Base-by-base conservation (phyloP, 2,329 filamentous ascomycete genomes). In the Orbilia brochopaga region DNA sequence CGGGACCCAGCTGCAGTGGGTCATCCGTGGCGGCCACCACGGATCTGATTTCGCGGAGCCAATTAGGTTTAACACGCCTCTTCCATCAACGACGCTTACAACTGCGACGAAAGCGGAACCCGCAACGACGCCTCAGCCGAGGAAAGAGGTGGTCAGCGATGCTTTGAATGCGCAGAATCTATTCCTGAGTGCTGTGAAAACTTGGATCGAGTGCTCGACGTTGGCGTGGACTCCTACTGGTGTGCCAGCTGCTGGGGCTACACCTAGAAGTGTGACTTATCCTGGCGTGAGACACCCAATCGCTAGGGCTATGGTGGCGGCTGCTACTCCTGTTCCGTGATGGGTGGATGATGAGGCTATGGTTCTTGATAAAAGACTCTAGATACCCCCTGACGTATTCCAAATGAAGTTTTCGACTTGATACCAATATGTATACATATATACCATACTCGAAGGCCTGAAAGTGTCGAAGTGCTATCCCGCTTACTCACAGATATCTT, bases 11-110 rank as follows among this genome's bases (percentile, higher is more conserved):
- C 72, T 76, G 24, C 74, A 74, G 4, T 74, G 63, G 46, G 40
- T 75, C 0, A 70, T 76, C 7, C 30, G 56, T 11, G 75, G 59
- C 10, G 63, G 65, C 1, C 74, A 63, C 23, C 75, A 76, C 32
- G 74, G 72, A 11, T 53, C 75, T 1, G 66, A 75, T 19, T 51
- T 74, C 1, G 66, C 64, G 2, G 61, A 65, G 21, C 27, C 23
- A 13, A 21, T 53, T 8, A 32, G 27, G 27, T 32, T 32, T 32
- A 32, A 32, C 8, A 32, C 27, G 27, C 27, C 27, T 8, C 27
- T 32, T 32, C 27, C 27, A 8, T 32, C 27, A 8, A 8, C 8
- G 3, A 32, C 27, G 4, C 27, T 32, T 35, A 51, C 46, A 10
- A 57, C 61, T 32, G 53, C 61, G 19, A 58, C 61, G 1, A 57